Percentiles rank a stretch among this genome's conserved stretches.
Conservation (phyloP, 2,329 filamentous ascomycete genomes). For the Zymoseptoria passerinii region DNA sequence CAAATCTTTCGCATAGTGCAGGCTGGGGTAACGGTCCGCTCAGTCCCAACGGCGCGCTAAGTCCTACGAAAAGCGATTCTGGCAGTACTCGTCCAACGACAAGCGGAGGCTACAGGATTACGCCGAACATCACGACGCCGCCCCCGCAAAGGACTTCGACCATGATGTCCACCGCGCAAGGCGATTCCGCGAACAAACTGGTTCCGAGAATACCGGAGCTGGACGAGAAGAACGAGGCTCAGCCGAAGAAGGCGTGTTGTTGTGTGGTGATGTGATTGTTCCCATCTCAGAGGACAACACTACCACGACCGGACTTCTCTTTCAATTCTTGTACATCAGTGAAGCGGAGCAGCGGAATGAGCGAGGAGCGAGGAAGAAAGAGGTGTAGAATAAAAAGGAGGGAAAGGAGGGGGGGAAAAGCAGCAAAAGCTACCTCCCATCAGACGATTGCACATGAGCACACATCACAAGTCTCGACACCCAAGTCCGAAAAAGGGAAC, state of each 20-base stretch:
- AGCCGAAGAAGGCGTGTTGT: conserved; percentile 54
- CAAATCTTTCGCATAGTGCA: background rate
- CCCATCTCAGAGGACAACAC: background rate
- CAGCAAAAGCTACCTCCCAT: background rate
- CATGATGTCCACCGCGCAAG: conserved; percentile 14
- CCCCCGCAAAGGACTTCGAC: conserved; percentile 15
- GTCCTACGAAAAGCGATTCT: conserved; percentile 15
- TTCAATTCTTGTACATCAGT: no score
- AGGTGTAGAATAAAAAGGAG: no score
- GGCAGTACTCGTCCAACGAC: conserved; percentile 31
- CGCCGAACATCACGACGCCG: conserved; percentile 34
- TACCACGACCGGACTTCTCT: background rate
- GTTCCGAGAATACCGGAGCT: conserved; percentile 48
- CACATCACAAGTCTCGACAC: conserved; percentile 1
- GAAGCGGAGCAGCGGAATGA: no score
- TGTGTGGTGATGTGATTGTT: conserved; percentile 63
- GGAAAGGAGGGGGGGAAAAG: background rate
- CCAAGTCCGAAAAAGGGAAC: background rate
- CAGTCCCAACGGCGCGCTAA: conserved; percentile 12
- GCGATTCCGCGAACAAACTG: conserved; percentile 29
- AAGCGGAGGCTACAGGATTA: conserved; percentile 40
- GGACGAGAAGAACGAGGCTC: conserved; percentile 44
- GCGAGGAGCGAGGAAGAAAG: background rate
- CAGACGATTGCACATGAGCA: conserved; percentile 5
- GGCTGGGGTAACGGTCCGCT: conserved; percentile 2